These are phyloP conservation scores for Colletotrichum coccodes DNA, from an alignment of 2,329 filamentous ascomycete genomes.

Conservation along the genomic window DNA sequence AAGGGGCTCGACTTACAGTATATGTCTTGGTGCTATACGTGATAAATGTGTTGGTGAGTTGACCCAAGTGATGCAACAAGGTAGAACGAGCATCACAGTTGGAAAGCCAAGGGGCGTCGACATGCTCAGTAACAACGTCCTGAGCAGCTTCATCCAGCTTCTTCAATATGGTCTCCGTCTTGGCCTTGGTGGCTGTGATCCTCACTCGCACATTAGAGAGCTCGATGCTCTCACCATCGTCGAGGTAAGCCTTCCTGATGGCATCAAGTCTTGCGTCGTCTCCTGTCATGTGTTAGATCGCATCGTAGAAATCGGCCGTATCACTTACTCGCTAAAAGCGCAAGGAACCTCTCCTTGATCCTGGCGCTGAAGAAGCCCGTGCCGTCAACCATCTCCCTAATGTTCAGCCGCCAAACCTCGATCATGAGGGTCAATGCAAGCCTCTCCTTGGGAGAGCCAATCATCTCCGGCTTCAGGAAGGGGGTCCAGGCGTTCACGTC, in stretches of 20 bases:
- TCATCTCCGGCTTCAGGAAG: neutral
- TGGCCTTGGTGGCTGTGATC: slow-evolving; percentile 47
- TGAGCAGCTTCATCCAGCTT: slow-evolving; percentile 31
- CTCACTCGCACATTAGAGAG: slow-evolving; percentile 43
- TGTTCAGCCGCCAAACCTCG: slow-evolving; percentile 60
- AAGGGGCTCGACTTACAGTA: neutral
- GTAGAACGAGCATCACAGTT: slow-evolving; percentile 36
- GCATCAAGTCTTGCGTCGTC: slow-evolving; percentile 36
- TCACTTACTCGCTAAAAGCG: slow-evolving; percentile 21
- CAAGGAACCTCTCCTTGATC: slow-evolving; percentile 39
- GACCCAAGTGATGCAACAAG: slow-evolving; percentile 47
- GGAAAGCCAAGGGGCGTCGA: slow-evolving; percentile 40
- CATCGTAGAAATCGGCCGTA: neutral
- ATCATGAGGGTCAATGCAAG: slow-evolving; percentile 56
- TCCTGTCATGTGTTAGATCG: slow-evolving; percentile 7
- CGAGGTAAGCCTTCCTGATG: slow-evolving; percentile 32
- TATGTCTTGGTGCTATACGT: neutral
- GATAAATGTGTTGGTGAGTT: slow-evolving; percentile 45
- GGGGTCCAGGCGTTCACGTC: slow-evolving; percentile 55
- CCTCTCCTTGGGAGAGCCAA: slow-evolving; percentile 49
- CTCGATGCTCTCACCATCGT: slow-evolving; percentile 48
- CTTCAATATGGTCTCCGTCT: slow-evolving; percentile 46
- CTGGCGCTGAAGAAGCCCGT: slow-evolving; percentile 53
- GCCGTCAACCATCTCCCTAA: slow-evolving; percentile 54
- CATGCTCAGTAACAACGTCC: slow-evolving; percentile 28